Evolutionary conservation across 768 basidiomycete species (phyloP).

Genomic region (Xerocomellus intermedius): DNA sequence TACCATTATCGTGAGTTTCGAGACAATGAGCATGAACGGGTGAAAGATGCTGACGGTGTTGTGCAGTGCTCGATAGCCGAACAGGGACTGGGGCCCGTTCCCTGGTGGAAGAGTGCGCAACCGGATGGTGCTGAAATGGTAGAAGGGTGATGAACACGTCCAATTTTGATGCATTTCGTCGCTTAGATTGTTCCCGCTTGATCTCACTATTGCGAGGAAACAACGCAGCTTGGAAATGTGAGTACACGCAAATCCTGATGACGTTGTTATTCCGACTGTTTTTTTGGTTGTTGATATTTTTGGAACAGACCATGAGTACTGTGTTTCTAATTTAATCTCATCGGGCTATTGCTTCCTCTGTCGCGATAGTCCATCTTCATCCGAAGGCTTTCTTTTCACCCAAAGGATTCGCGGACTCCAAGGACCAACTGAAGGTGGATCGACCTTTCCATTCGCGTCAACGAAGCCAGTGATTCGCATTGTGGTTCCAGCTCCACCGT

Average conservation of each 20-base stretch:
- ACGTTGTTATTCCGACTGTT: neutral
- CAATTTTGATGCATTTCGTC: neutral
- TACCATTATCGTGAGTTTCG: slow-evolving; percentile 57
- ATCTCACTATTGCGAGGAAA: neutral
- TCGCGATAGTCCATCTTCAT: neutral
- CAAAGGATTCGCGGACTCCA: neutral
- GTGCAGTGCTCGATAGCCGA: slow-evolving; percentile 81
- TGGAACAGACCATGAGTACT: neutral
- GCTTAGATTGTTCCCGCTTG: neutral
- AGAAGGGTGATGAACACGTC: slow-evolving; percentile 29
- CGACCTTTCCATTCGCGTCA: neutral
- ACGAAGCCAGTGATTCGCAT: neutral
- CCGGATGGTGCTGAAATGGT: slow-evolving; percentile 42
- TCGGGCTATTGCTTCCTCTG: neutral
- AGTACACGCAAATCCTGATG: neutral
- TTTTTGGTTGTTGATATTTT: neutral
- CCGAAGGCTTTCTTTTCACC: neutral
- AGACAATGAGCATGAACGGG: neutral
- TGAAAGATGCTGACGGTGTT: neutral
- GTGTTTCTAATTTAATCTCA: neutral
- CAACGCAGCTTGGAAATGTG: neutral
- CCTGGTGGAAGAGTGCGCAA: slow-evolving; percentile 68
- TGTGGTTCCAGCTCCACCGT: neutral
- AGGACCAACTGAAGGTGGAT: neutral
- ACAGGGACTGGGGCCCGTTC: slow-evolving; percentile 73